Conservation (phyloP, 2,329 filamentous ascomycete species). For the Alternaria consortialis region DNA sequence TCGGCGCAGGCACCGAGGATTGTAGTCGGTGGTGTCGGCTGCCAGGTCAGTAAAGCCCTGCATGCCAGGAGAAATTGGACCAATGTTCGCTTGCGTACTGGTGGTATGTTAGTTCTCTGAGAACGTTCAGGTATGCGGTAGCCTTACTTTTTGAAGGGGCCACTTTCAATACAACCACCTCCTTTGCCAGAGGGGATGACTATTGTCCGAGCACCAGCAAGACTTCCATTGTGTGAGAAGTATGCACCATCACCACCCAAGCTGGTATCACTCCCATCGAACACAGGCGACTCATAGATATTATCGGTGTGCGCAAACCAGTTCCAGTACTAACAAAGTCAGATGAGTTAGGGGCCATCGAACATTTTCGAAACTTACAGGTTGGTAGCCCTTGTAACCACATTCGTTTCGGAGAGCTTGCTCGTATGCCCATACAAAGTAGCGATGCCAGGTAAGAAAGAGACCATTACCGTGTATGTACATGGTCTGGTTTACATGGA, state of each 20-base stretch:
- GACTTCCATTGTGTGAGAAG: conserved; percentile 10
- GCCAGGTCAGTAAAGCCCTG: conserved; percentile 10
- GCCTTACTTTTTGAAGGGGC: conserved; percentile 11
- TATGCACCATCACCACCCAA: conserved; percentile 11
- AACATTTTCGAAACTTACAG: neutral
- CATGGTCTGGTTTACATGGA: conserved; percentile 11
- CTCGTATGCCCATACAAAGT: conserved; percentile 12
- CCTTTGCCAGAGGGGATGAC: conserved; percentile 9
- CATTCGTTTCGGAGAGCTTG: conserved; percentile 12
- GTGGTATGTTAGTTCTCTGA: neutral
- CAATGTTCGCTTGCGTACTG: conserved; percentile 9
- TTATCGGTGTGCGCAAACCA: conserved; percentile 10
- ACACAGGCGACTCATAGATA: conserved; percentile 5
- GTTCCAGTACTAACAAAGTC: conserved; percentile 8
- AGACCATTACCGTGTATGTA: conserved; percentile 5
- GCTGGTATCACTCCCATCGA: conserved; percentile 10
- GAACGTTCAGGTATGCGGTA: neutral
- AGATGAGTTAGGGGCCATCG: neutral
- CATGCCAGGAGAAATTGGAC: conserved; percentile 11
- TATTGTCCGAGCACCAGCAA: conserved; percentile 5
- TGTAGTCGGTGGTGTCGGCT: conserved; percentile 2
- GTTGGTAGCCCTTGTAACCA: conserved; percentile 13
- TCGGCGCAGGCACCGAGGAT: conserved; percentile 8
- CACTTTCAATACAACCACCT: conserved; percentile 8
- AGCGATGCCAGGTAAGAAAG: conserved; percentile 13